A percentile compares a stretch with the other conserved stretches of the same genome.
Evolutionary conservation across 2,329 filamentous ascomycete genomes (phyloP).

Genomic region (Scleromitrula shiraiana): DNA sequence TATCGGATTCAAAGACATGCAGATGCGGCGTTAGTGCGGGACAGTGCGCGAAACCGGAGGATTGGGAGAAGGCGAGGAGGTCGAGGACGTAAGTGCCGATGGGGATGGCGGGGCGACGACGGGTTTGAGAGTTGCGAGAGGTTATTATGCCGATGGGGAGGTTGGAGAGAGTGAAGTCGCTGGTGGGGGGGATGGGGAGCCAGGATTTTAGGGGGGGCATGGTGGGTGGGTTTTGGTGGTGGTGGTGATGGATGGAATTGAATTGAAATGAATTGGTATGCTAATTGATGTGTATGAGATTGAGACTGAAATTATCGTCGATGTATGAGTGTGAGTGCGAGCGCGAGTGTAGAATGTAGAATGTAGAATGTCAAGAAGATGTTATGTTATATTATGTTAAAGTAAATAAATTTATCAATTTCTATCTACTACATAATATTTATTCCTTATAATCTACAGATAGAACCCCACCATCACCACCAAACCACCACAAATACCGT

Average conservation of each 20-base stretch:
- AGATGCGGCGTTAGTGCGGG: slow-evolving; percentile 45
- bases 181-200: slow-evolving; percentile 25
- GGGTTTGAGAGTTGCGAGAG: slow-evolving; percentile 34
- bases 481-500: too few species aligned
- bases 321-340: too few species aligned
- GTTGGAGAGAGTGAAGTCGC: slow-evolving; percentile 61
- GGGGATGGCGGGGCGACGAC: slow-evolving; percentile 53
- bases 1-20: slow-evolving; percentile 54
- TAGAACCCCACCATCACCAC: too few species aligned
- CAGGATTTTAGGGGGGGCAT: slow-evolving; percentile 29
- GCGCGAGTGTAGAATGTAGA: too few species aligned
- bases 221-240: slow-evolving; percentile 1
- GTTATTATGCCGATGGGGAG: slow-evolving; percentile 71
- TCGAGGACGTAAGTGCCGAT: slow-evolving; percentile 63
- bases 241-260: not conserved
- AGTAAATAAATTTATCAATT: too few species aligned
- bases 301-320: too few species aligned
- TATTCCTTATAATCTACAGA: too few species aligned
- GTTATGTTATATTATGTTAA: too few species aligned
- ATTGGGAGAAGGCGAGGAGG: slow-evolving; percentile 50
- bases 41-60: slow-evolving; percentile 51
- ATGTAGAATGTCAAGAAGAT: too few species aligned
- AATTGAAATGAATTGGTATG: not conserved
- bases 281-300: not conserved
- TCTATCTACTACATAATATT: too few species aligned